phyloP scores from a whole-genome alignment of 2,329 filamentous ascomycete species.

The Bretziella fagacearum region DNA sequence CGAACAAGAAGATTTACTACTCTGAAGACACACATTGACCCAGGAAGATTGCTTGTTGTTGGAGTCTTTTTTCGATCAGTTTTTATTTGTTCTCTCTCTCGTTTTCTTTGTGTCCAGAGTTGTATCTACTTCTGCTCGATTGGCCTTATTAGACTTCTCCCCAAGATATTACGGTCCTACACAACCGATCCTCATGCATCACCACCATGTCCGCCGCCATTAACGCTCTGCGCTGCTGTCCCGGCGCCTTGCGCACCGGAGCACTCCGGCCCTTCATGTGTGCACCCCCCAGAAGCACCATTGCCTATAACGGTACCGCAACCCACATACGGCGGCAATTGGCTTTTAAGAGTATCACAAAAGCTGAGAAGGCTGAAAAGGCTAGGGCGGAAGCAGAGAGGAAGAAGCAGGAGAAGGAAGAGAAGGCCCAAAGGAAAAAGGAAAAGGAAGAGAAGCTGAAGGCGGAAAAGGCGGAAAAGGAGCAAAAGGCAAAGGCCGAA shows the following conservation, averaged over 20 bases:
- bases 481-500: not conserved
- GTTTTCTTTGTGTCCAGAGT: too few species aligned
- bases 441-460: not conserved
- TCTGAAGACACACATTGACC: too few species aligned
- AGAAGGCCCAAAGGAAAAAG: not conserved
- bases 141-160: too few species aligned
- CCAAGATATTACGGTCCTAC: not conserved
- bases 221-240: not conserved
- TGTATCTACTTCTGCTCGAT: too few species aligned
- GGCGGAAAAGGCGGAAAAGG: not conserved
- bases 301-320: not conserved
- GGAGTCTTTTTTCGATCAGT: too few species aligned
- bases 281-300: not conserved
- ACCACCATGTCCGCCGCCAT: not conserved
- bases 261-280: not conserved
- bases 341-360: not conserved
- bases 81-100: too few species aligned
- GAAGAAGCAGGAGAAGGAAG: too few species aligned
- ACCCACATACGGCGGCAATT: not conserved
- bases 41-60: too few species aligned
- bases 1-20: too few species aligned
- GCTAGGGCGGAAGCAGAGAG: too few species aligned
- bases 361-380: too few species aligned
- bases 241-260: not conserved
- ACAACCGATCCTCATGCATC: not conserved